Percentiles rank a stretch among this genome's conserved stretches.
phyloP scores from a whole-genome alignment of 805 yeast species.

The Saccharomyces eubayanus region DNA sequence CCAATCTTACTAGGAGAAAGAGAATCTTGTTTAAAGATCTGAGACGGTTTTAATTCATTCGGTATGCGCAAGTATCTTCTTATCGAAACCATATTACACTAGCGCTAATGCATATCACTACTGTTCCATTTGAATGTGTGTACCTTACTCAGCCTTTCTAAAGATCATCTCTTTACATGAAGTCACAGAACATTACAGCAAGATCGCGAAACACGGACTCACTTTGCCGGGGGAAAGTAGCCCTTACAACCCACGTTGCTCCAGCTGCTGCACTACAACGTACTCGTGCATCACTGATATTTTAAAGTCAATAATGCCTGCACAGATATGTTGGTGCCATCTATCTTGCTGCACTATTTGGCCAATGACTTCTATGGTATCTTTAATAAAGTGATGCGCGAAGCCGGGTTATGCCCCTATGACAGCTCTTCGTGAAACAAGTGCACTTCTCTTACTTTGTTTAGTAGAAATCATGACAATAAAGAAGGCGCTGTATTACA shows the following conservation, averaged over 20 bases:
- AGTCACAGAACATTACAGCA: background rate
- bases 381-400: background rate
- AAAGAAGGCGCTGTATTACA: background rate
- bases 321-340: background rate
- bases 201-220: background rate
- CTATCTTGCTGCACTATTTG: background rate
- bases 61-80: conserved; percentile 27
- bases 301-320: background rate
- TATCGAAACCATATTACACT: conserved; percentile 13
- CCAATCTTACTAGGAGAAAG: conserved; percentile 52
- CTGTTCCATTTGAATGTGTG: background rate
- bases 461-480: background rate
- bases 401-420: background rate
- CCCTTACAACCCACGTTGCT: background rate
- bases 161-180: background rate
- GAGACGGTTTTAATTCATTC: conserved; percentile 24
- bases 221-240: no score
- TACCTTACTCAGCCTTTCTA: background rate
- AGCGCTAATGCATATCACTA: background rate
- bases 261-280: background rate
- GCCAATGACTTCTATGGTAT: background rate
- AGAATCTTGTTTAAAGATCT: conserved; percentile 34
- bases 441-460: background rate
- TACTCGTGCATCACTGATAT: background rate
- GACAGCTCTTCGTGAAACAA: background rate